Evolutionary conservation across 495 filamentous ascomycete genomes (phyloP).

Genomic region (Lasiosphaeriaceae sp.): DNA sequence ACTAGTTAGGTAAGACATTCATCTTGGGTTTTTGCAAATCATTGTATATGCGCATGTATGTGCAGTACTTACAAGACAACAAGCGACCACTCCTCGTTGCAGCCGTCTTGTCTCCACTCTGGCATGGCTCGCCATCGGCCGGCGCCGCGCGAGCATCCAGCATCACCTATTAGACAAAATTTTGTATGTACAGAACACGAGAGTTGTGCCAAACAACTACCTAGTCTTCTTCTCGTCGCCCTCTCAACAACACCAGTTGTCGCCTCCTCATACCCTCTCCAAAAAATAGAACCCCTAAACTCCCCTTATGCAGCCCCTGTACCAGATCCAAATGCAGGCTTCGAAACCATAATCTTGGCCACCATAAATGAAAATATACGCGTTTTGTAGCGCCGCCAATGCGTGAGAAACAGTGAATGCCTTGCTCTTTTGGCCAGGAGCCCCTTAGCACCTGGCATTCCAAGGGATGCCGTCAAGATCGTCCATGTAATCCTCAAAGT

Average conservation of each 20-base stretch:
- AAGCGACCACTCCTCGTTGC: no score
- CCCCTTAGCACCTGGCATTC: constrained; percentile 26
- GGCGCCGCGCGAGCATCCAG: constrained; percentile 9
- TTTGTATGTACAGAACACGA: background rate
- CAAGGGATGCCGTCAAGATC: constrained; percentile 34
- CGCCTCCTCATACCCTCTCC: background rate
- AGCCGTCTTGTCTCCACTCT: background rate
- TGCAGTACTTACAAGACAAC: no score
- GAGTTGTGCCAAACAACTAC: background rate
- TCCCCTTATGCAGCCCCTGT: background rate
- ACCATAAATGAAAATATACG: background rate
- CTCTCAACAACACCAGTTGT: background rate
- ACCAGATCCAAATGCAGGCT: no score
- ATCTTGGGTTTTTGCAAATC: no score
- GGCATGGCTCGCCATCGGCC: constrained; percentile 7
- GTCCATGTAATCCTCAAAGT: constrained; percentile 32
- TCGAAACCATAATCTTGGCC: background rate
- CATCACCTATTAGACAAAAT: background rate
- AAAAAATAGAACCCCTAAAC: background rate
- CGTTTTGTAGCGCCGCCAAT: background rate
- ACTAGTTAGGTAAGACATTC: no score
- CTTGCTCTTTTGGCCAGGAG: no score
- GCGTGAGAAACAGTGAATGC: background rate
- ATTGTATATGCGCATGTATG: no score
- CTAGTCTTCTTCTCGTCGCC: background rate